phyloP scores from a whole-genome alignment of 1,284 basidiomycete species.

The Agroathelia rolfsii region DNA sequence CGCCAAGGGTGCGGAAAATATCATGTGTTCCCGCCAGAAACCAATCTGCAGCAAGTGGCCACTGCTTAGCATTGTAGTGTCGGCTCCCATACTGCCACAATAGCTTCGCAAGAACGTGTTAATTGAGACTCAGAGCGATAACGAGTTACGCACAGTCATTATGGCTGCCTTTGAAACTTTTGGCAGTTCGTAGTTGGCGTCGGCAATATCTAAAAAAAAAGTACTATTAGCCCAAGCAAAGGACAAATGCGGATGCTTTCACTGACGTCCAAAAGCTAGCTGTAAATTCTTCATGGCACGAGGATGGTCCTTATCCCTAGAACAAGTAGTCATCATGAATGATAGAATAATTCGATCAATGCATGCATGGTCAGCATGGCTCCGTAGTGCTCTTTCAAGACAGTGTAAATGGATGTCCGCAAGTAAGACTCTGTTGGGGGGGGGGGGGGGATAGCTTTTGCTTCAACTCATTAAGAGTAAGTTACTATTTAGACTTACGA shows the following conservation, averaged over 20 bases:
- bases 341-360: conserved; percentile 32
- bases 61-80: conserved; percentile 60
- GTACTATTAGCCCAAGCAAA: conserved; percentile 15
- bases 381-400: too few species aligned
- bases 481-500: too few species aligned
- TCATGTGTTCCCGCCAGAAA: conserved; percentile 60
- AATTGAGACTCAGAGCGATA: conserved; percentile 28
- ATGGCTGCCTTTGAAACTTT: conserved; percentile 59
- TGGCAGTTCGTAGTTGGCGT: conserved; percentile 52
- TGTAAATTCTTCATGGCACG: conserved; percentile 51
- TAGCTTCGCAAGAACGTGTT: conserved; percentile 40
- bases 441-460: too few species aligned
- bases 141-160: conserved; percentile 47
- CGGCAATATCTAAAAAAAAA: conserved; percentile 38
- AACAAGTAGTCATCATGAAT: conserved; percentile 64
- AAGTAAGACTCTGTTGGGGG: too few species aligned
- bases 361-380: too few species aligned
- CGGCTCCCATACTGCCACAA: conserved; percentile 77
- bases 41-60: conserved; percentile 70
- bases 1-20: conserved; percentile 45
- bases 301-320: conserved; percentile 57
- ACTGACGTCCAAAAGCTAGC: conserved; percentile 47
- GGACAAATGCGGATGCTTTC: conserved; percentile 12
- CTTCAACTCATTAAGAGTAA: too few species aligned
- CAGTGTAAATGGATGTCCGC: too few species aligned